Conservation (phyloP, 768 basidiomycete genomes). For the Cystoderma amianthinum region DNA sequence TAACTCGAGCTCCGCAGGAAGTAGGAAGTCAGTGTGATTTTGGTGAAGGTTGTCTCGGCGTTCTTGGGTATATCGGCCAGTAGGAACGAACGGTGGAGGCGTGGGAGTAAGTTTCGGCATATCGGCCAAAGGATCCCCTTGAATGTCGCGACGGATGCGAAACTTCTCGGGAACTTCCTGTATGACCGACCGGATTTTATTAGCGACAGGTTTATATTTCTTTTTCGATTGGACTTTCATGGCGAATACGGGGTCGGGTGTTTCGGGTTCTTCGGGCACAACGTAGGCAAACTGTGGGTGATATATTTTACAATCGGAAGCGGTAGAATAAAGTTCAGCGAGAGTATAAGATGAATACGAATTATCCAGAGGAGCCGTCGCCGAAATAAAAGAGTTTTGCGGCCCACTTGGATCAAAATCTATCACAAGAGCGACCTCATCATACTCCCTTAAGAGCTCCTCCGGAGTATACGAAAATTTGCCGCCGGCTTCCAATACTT, state of each 20-base stretch:
- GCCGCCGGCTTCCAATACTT: not conserved
- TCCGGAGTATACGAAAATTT: constrained; percentile 1
- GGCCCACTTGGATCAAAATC: too few species aligned
- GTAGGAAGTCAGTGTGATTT: too few species aligned
- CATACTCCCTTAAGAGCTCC: not conserved
- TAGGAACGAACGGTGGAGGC: not conserved
- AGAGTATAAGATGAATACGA: too few species aligned
- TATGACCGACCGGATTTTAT: not conserved
- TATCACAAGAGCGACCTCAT: too few species aligned
- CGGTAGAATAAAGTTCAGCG: too few species aligned
- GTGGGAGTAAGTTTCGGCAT: not conserved
- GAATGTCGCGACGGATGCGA: not conserved
- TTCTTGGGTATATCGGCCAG: not conserved
- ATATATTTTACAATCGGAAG: not conserved
- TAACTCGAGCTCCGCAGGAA: too few species aligned
- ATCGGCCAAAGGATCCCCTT: not conserved
- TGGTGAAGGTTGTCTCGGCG: not conserved
- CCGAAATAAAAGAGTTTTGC: too few species aligned
- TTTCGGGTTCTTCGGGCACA: not conserved
- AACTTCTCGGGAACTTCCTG: not conserved
- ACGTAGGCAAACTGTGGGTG: not conserved
- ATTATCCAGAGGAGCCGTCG: too few species aligned
- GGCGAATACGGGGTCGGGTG: not conserved
- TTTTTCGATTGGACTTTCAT: not conserved
- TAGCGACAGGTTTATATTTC: constrained; percentile 1